Evolutionary conservation across 257 asterid genomes (phyloP).

Genomic region (Capsicum baccatum): DNA sequence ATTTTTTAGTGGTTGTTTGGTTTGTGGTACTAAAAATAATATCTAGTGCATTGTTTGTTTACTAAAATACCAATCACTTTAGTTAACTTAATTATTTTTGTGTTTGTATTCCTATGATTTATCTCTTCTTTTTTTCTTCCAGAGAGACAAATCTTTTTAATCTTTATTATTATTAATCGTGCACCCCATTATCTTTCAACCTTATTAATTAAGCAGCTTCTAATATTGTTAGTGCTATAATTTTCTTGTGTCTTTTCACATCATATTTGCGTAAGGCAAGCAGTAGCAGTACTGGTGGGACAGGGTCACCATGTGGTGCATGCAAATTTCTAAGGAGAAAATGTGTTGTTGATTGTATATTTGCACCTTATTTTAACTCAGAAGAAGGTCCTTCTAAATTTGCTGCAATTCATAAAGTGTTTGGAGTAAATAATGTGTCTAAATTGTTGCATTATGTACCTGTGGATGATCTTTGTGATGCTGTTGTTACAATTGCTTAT

Average conservation of each 20-base stretch:
- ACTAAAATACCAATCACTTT: too few relatives aligned
- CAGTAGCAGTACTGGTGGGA: slow-evolving; percentile 40
- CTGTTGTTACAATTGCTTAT: slow-evolving; percentile 80
- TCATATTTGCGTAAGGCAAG: slow-evolving; percentile 28
- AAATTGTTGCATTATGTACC: slow-evolving; percentile 73
- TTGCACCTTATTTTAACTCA: slow-evolving; percentile 82
- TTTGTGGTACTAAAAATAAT: too few relatives aligned
- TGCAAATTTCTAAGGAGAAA: slow-evolving; percentile 92
- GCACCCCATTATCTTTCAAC: slow-evolving; percentile 18
- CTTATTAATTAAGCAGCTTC: neutral
- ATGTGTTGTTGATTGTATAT: slow-evolving; percentile 75
- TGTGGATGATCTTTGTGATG: slow-evolving; percentile 68
- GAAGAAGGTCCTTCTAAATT: slow-evolving; percentile 84
- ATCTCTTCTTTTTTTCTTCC: too few relatives aligned
- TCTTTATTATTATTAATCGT: neutral
- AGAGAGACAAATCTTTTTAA: too few relatives aligned
- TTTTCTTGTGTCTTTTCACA: neutral
- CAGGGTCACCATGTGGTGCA: slow-evolving; percentile 92
- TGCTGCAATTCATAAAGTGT: slow-evolving; percentile 96
- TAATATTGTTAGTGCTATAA: neutral
- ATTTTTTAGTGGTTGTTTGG: too few relatives aligned
- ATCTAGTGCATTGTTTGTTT: too few relatives aligned
- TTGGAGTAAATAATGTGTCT: slow-evolving; percentile 92
- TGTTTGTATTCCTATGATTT: too few relatives aligned
- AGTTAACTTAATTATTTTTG: too few relatives aligned